Base-by-base conservation (phyloP, 75 land plant species). In the Pinus taeda region DNA sequence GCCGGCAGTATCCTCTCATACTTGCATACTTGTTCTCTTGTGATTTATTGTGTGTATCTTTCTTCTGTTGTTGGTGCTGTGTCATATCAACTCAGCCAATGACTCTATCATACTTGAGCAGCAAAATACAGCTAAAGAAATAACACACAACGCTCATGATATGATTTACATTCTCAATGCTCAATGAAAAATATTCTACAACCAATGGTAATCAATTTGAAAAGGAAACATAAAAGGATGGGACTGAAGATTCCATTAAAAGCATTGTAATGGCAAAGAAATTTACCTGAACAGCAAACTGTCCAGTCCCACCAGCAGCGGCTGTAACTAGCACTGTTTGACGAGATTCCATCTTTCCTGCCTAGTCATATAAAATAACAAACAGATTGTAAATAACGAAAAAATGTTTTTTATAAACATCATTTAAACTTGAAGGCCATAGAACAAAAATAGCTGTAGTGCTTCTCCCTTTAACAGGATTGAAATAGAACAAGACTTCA, bases 241-340 rank as follows among this genome's bases (percentile, higher is more conserved):
- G 49, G 49, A 37, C 18, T 39, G 18, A 20, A 39, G 9, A 36
- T 9, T 67, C 33, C 1, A 39, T 67, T 18, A 37, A 39, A 67
- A 17, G 21, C 36, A 67, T 67, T 36, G 9, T 67, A 20, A 67
- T 6, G 2, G 45, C 45, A 42, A 42, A 42, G 21, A 4, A 18
- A 21, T 72, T 70, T 57, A 83, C 85, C 90, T 90, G 90, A 21
- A 90, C 90, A 57, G 98, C 98, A 84, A 95, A 95, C 79, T 95
- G 98, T 9, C 98, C 98, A 29, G 98, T 95, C n/a, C 98, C 98
- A 15, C 98, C 98, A 76, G 98, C 98, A 69, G 98, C 98, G 18
- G 98, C 98, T 67, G 98, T 95, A 22, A 95, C 98, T 26, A 97
- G 89, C 0, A 26, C 26, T 26, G 26, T 26, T 26, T 26, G 26